phyloP scores from a whole-genome alignment of 202 grass and related monocot genomes.

The Saccharum hybrid region DNA sequence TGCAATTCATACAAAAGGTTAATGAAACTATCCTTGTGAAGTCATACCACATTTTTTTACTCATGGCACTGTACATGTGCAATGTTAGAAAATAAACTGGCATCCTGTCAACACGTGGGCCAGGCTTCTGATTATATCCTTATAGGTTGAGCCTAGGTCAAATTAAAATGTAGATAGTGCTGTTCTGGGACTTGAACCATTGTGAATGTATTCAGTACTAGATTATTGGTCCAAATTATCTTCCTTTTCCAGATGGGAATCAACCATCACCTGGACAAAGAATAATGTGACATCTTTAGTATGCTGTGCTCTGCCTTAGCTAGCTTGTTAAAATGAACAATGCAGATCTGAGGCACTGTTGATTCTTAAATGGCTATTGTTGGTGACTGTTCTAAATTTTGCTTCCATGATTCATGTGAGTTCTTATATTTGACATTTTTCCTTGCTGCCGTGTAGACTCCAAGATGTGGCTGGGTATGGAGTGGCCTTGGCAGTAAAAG shows the following conservation, averaged over 20 bases:
- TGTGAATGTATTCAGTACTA: constrained; percentile 4
- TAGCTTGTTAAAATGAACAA: constrained; percentile 23
- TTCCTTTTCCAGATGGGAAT: constrained; percentile 26
- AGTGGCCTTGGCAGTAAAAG: constrained; percentile 88
- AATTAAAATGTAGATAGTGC: constrained; percentile 13
- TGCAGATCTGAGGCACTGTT: neutral
- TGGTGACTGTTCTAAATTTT: neutral
- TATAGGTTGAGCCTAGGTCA: neutral
- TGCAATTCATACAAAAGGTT: constrained; percentile 3
- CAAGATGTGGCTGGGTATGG: constrained; percentile 99
- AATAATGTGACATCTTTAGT: neutral
- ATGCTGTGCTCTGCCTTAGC: constrained; percentile 15
- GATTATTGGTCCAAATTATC: neutral
- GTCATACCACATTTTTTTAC: neutral
- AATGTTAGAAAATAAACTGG: constrained; percentile 11
- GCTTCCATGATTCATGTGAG: neutral
- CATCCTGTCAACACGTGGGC: neutral
- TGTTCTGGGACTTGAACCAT: neutral
- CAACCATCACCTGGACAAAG: constrained; percentile 3
- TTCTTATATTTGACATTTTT: constrained; percentile 27
- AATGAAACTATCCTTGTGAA: constrained; percentile 16
- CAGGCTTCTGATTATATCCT: neutral
- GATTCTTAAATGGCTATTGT: neutral
- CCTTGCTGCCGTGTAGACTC: constrained; percentile 54
- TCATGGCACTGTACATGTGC: neutral